A percentile compares a stretch with the other conserved stretches of the same genome.
These are phyloP conservation scores for Naganishia sp. DNA, from an alignment of 1,284 basidiomycete species.

Conservation along the genomic window DNA sequence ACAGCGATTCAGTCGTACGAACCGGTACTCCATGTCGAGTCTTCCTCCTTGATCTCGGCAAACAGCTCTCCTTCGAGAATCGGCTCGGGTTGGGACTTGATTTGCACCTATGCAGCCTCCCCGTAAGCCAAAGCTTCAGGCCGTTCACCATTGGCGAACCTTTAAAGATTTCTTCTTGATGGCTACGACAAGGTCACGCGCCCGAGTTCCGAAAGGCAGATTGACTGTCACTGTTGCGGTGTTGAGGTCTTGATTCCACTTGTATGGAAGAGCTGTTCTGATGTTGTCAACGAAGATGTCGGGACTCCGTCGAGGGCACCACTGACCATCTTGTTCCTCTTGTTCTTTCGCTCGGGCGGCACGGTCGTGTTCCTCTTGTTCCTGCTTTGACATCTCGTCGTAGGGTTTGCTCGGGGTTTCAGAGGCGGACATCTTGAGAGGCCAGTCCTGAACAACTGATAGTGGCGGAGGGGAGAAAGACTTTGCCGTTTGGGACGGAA, in stretches of 20 bases:
- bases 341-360: slow-evolving; percentile 68
- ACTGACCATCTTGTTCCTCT: slow-evolving; percentile 80
- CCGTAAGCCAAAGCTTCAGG: not conserved
- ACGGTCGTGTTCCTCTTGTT: slow-evolving; percentile 71
- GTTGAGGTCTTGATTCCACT: slow-evolving; percentile 85
- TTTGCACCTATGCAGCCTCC: slow-evolving; percentile 59
- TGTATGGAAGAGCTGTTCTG: slow-evolving; percentile 77
- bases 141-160: slow-evolving; percentile 35
- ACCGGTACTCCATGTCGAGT: slow-evolving; percentile 97
- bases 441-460: not conserved
- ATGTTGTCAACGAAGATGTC: not conserved
- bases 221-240: slow-evolving; percentile 82
- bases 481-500: not conserved
- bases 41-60: slow-evolving; percentile 90
- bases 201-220: slow-evolving; percentile 83
- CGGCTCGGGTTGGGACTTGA: slow-evolving; percentile 75
- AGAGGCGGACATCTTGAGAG: not conserved
- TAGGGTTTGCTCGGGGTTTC: slow-evolving; percentile 58
- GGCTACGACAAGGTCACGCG: slow-evolving; percentile 70
- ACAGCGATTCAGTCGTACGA: slow-evolving; percentile 42
- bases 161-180: slow-evolving; percentile 80
- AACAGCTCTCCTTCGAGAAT: slow-evolving; percentile 90
- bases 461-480: not conserved
- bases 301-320: no score
- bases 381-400: slow-evolving; percentile 75